These are phyloP conservation scores for Mortierella sp. DNA, from an alignment of 371 early-diverging fungal genomes.

Conservation along the genomic window DNA sequence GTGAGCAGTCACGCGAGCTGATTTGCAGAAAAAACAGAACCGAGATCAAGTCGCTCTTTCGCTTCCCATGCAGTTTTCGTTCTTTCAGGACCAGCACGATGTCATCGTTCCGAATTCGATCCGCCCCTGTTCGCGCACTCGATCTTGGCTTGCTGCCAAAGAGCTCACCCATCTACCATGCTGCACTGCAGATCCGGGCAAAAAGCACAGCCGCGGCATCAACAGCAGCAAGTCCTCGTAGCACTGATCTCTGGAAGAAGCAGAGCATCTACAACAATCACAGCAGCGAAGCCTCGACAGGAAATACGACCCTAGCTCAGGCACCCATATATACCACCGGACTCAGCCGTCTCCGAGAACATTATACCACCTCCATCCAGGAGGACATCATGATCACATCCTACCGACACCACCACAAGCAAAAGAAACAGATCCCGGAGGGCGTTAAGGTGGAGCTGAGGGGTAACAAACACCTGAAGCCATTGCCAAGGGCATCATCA, in stretches of 20 bases:
- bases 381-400: slow-evolving; percentile 89
- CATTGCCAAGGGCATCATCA: slow-evolving; percentile 64
- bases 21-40: neutral
- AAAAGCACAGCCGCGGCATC: slow-evolving; percentile 31
- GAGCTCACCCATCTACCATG: slow-evolving; percentile 33
- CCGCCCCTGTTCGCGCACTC: slow-evolving; percentile 18
- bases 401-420: slow-evolving; percentile 79
- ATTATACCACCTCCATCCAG: slow-evolving; percentile 84
- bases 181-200: slow-evolving; percentile 26
- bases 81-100: neutral
- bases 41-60: neutral
- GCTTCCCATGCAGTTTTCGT: neutral
- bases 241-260: slow-evolving; percentile 26
- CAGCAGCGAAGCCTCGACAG: neutral
- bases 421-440: slow-evolving; percentile 33
- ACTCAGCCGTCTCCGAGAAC: slow-evolving; percentile 82
- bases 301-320: slow-evolving; percentile 19
- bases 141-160: slow-evolving; percentile 46
- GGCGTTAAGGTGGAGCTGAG: slow-evolving; percentile 60
- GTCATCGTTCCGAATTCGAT: slow-evolving; percentile 23
- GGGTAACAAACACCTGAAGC: slow-evolving; percentile 72
- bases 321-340: slow-evolving; percentile 57
- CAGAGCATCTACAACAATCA: neutral
- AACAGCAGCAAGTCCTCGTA: neutral
- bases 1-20: slow-evolving; percentile 5